Evolutionary conservation across 176 grass and related monocot genomes (phyloP), one percentile per base, ranked within the genome.

Genomic region (Avena atlantica): DNA sequence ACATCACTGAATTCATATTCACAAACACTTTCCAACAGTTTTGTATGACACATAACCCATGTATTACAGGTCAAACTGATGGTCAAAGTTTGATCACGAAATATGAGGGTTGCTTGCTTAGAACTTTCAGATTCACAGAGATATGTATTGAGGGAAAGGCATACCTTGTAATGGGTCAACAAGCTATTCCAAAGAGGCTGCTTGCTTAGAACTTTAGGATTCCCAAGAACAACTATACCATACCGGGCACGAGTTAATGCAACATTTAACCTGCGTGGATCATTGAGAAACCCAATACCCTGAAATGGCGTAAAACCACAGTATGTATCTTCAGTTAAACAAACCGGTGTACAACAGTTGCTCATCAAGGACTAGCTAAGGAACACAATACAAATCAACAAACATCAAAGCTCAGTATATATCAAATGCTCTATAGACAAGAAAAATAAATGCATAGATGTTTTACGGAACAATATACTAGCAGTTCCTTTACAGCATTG

Each of bases 251-350:
- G 94, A 64, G 97, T 99, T 90, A 99, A 74, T 51, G 94, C 94
- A 86, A 99, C 97, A 92, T 99, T 99, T 88, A 99, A 92, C 86
- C 97, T 99, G 44, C 97, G 92, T 44, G 97, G 97, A 89, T 99
- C 97, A 92, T 99, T 99, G 84, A 99, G 97, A 92, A 99, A 99
- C 45, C 97, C 97, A 76, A 99, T 99, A 59, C 97, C 97, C 97
- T 99, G 83, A 66, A 89, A 91, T 34, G 52, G 37, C 2, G 55
- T 71, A 78, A 20, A 83, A 83, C 73, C 50, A 87, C 27, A 15
- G 40, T 1, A 85, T 60, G 9, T 70, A 34, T 50, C 9, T 15
- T 81, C 63, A 89, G 40, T 76, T 78, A 78, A 19, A 31, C 12
- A 0, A 71, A 8, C 6, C 25, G 20, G 6, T 17, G 21, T 14